Conservation (phyloP, 2,329 filamentous ascomycete genomes). For the Tolypocladium endophyticum region DNA sequence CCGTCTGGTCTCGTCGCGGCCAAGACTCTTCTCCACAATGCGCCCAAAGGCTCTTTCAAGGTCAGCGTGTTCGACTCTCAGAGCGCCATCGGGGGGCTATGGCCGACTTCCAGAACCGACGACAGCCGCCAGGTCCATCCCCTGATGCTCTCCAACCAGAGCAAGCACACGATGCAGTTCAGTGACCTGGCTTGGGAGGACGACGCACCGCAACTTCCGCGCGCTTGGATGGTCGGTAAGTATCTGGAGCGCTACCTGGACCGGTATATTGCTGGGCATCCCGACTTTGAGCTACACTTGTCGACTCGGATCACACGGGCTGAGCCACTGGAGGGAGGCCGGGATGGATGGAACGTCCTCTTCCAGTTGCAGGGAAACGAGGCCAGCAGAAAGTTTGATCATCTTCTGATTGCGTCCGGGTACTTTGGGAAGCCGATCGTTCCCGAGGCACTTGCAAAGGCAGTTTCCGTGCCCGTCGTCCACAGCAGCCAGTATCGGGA, state of each 20-base stretch:
- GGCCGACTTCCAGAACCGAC: constrained; percentile 48
- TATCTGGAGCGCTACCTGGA: constrained; percentile 59
- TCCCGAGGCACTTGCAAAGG: constrained; percentile 29
- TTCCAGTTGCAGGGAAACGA: constrained; percentile 22
- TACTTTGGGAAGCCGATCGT: constrained; percentile 58
- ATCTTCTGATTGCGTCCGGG: constrained; percentile 62
- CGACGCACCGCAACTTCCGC: constrained; percentile 54
- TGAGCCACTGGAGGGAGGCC: constrained; percentile 17
- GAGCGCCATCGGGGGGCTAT: constrained; percentile 63
- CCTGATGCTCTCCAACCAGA: constrained; percentile 64
- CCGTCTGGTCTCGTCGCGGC: constrained; percentile 59
- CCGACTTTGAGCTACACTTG: constrained; percentile 34
- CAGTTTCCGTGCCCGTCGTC: constrained; percentile 37
- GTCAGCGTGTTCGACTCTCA: constrained; percentile 63
- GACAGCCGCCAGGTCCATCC: constrained; percentile 47
- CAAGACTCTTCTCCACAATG: constrained; percentile 60
- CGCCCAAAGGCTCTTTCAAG: constrained; percentile 42
- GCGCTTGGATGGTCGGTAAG: constrained; percentile 63
- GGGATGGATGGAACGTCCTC: constrained; percentile 31
- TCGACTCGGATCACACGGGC: constrained; percentile 34
- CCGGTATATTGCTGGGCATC: constrained; percentile 38
- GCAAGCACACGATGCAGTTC: constrained; percentile 63
- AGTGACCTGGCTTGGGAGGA: constrained; percentile 63
- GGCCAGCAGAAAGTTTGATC: constrained; percentile 51
- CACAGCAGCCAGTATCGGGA: constrained; percentile 61